These are phyloP conservation scores for Haplographium delicatum DNA, from an alignment of 495 filamentous ascomycete species.

Conservation along the genomic window DNA sequence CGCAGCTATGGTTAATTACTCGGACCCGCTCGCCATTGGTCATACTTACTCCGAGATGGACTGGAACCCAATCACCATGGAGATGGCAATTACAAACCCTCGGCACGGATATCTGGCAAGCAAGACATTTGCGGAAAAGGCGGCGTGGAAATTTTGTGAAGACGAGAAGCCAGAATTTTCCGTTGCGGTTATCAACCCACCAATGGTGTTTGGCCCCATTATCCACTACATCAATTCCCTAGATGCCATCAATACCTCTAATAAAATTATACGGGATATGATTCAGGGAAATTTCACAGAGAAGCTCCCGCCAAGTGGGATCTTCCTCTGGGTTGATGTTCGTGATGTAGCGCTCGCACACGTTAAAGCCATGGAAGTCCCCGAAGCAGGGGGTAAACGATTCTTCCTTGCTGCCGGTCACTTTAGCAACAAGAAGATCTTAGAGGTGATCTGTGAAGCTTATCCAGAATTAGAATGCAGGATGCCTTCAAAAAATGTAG, in stretches of 20 bases:
- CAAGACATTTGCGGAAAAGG: slow-evolving; percentile 51
- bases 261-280: slow-evolving; percentile 41
- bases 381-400: slow-evolving; percentile 62
- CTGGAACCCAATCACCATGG: slow-evolving; percentile 81
- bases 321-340: slow-evolving; percentile 61
- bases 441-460: slow-evolving; percentile 56
- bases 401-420: slow-evolving; percentile 64
- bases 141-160: slow-evolving; percentile 78
- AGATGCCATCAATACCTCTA: slow-evolving; percentile 65
- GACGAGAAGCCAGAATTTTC: slow-evolving; percentile 75
- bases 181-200: slow-evolving; percentile 62
- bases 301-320: slow-evolving; percentile 49
- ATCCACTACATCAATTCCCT: slow-evolving; percentile 58
- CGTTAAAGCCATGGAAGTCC: slow-evolving; percentile 60
- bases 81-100: slow-evolving; percentile 52
- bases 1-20: no score
- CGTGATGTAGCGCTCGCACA: slow-evolving; percentile 63
- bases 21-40: no score
- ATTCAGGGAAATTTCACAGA: slow-evolving; percentile 63
- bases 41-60: slow-evolving; percentile 69
- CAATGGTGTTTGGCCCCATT: slow-evolving; percentile 69
- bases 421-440: slow-evolving; percentile 61
- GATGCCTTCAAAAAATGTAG: slow-evolving; percentile 47
- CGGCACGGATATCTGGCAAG: slow-evolving; percentile 63
- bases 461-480: slow-evolving; percentile 59